Conservation (phyloP, 352 stramenopile genomes). For the Phytopythium montanum region DNA sequence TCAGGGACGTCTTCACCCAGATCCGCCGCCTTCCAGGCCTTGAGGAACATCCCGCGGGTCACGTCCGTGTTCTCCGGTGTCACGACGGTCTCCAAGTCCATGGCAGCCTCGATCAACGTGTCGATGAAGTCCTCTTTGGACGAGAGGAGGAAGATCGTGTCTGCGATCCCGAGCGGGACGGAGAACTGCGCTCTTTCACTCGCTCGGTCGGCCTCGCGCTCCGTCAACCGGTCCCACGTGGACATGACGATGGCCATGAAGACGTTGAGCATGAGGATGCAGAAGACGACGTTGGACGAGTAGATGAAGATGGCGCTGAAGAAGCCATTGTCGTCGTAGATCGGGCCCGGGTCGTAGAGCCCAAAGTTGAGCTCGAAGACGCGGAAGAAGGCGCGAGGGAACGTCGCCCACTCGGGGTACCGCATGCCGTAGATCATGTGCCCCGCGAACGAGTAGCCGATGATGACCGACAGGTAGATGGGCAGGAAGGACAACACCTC, state of each 20-base stretch:
- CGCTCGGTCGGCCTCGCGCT: constrained; percentile 46
- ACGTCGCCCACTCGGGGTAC: constrained; percentile 62
- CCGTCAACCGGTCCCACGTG: constrained; percentile 55
- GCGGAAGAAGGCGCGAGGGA: constrained; percentile 51
- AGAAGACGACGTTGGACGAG: constrained; percentile 62
- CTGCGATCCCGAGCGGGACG: constrained; percentile 26
- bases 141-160: constrained; percentile 46
- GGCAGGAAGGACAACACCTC: constrained; percentile 66
- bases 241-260: constrained; percentile 81
- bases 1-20: constrained; percentile 30
- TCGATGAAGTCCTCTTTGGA: constrained; percentile 65
- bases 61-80: constrained; percentile 13
- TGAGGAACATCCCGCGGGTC: constrained; percentile 30
- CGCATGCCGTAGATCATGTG: constrained; percentile 69
- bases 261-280: constrained; percentile 75
- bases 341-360: constrained; percentile 59
- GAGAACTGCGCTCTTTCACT: constrained; percentile 46
- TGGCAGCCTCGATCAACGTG: constrained; percentile 44
- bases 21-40: constrained; percentile 36
- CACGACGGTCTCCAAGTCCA: constrained; percentile 38
- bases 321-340: constrained; percentile 60
- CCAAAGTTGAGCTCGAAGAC: constrained; percentile 77
- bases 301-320: constrained; percentile 72
- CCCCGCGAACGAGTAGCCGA: constrained; percentile 66
- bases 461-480: constrained; percentile 59